These are phyloP conservation scores for Diaporthe sp. DNA, from an alignment of 2,329 filamentous ascomycete genomes.

Conservation along the genomic window DNA sequence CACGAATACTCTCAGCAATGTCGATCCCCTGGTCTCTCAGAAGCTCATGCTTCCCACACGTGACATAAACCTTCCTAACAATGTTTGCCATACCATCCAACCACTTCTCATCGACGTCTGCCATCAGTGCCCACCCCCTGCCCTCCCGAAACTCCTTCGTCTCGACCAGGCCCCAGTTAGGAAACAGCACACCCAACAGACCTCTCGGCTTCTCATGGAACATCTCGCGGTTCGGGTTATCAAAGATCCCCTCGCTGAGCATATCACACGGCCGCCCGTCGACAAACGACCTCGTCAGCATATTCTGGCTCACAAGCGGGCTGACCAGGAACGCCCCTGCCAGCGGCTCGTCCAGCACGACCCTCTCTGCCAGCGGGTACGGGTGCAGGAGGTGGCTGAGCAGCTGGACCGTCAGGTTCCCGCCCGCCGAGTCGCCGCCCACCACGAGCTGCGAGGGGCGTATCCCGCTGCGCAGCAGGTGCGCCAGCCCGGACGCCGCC, in stretches of 20 bases:
- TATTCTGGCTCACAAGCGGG: slow-evolving; percentile 49
- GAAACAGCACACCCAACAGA: background rate
- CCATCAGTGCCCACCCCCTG: slow-evolving; percentile 48
- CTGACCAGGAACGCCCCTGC: slow-evolving; percentile 52
- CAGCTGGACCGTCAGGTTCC: slow-evolving; percentile 52
- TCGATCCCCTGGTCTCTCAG: slow-evolving; percentile 49
- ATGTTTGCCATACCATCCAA: slow-evolving; percentile 46
- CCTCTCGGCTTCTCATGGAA: slow-evolving; percentile 35
- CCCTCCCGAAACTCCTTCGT: slow-evolving; percentile 31
- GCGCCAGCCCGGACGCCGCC: slow-evolving; percentile 49
- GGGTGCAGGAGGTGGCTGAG: slow-evolving; percentile 52
- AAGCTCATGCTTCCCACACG: slow-evolving; percentile 51
- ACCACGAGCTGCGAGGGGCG: slow-evolving; percentile 50
- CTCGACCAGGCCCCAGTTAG: slow-evolving; percentile 1
- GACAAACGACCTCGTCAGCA: slow-evolving; percentile 44
- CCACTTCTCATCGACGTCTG: slow-evolving; percentile 50
- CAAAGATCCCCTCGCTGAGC: slow-evolving; percentile 46
- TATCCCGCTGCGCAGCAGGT: slow-evolving; percentile 50
- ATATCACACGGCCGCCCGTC: slow-evolving; percentile 52
- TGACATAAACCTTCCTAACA: slow-evolving; percentile 50
- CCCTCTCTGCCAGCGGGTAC: slow-evolving; percentile 43
- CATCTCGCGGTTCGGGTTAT: slow-evolving; percentile 28
- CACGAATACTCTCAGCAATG: slow-evolving; percentile 46
- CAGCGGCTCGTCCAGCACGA: slow-evolving; percentile 49
- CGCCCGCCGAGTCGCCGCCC: slow-evolving; percentile 56